phyloP scores from a whole-genome alignment of 352 stramenopile genomes.

The Phytophthora sp. region DNA sequence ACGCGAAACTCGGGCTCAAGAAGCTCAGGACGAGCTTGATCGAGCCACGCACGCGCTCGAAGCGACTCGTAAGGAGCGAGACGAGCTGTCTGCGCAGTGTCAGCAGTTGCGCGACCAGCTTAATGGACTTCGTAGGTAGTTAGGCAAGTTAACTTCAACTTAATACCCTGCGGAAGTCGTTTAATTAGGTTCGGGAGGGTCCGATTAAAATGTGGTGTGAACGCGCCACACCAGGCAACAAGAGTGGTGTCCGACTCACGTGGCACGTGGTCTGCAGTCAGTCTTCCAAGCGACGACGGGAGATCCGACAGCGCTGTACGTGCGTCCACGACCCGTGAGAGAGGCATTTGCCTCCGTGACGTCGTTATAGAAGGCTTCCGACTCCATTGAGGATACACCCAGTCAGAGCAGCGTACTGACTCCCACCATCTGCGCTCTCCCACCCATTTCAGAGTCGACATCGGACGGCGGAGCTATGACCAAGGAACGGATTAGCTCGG shows the following conservation, averaged over 20 bases:
- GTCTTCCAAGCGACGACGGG: constrained; percentile 28
- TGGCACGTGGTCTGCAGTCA: too few relatives aligned
- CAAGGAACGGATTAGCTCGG: constrained; percentile 48
- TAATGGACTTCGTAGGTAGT: constrained; percentile 19
- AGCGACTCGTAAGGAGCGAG: constrained; percentile 1
- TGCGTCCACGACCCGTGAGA: not conserved
- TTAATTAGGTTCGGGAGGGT: not conserved
- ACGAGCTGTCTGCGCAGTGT: constrained; percentile 5
- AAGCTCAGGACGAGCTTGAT: constrained; percentile 37
- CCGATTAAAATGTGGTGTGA: too few relatives aligned
- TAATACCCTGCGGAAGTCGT: not conserved
- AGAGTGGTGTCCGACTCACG: too few relatives aligned
- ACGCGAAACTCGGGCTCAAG: constrained; percentile 22
- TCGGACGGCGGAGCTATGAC: constrained; percentile 29
- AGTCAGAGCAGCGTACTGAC: too few relatives aligned
- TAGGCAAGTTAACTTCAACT: not conserved
- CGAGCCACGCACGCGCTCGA: constrained; percentile 42
- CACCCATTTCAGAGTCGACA: constrained; percentile 12
- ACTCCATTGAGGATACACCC: not conserved
- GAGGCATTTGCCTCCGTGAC: not conserved
- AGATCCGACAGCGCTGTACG: constrained; percentile 22
- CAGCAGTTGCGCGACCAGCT: constrained; percentile 40
- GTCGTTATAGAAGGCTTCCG: not conserved
- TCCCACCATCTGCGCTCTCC: not conserved
- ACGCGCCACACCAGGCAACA: too few relatives aligned